phyloP scores from a whole-genome alignment of 495 filamentous ascomycete genomes.

The Penicillium goetzii region DNA sequence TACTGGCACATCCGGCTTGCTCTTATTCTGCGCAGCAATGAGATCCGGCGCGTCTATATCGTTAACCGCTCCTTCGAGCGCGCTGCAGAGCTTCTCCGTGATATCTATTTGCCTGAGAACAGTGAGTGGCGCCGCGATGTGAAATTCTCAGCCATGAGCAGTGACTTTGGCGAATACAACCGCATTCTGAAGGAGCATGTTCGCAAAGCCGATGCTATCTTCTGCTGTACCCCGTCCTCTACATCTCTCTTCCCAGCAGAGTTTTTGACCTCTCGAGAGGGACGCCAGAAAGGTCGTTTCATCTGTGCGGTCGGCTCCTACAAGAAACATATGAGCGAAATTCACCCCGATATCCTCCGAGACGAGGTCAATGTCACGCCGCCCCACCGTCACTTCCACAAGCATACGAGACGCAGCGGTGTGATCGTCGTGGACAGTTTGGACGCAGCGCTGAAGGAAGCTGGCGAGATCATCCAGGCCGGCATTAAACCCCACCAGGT shows the following conservation, averaged over 20 bases:
- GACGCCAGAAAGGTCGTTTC: constrained; percentile 72
- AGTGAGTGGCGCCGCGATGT: constrained; percentile 59
- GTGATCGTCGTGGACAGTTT: constrained; percentile 83
- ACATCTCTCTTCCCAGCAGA: constrained; percentile 65
- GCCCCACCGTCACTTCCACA: constrained; percentile 64
- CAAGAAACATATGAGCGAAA: constrained; percentile 80
- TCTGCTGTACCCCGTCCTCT: constrained; percentile 72
- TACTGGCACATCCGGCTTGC: constrained; percentile 91
- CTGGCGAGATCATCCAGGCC: constrained; percentile 86
- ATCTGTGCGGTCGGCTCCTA: constrained; percentile 85
- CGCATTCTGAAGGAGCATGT: constrained; percentile 69
- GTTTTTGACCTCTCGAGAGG: constrained; percentile 68
- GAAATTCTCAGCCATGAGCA: constrained; percentile 72
- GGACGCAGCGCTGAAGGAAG: constrained; percentile 77
- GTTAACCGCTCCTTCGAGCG: constrained; percentile 73
- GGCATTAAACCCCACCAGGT: constrained; percentile 71
- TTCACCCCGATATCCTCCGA: constrained; percentile 73
- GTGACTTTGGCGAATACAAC: constrained; percentile 70
- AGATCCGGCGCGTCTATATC: constrained; percentile 77
- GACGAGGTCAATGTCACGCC: constrained; percentile 64
- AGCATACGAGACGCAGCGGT: constrained; percentile 71
- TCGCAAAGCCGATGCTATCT: constrained; percentile 72
- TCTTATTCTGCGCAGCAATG: constrained; percentile 69
- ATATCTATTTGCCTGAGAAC: constrained; percentile 58
- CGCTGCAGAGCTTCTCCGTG: constrained; percentile 56